Percentiles rank a stretch among this genome's conserved stretches.
Evolutionary conservation across 192 early-diverging fungal species (phyloP).

Genomic region (Entophlyctis luteolus): DNA sequence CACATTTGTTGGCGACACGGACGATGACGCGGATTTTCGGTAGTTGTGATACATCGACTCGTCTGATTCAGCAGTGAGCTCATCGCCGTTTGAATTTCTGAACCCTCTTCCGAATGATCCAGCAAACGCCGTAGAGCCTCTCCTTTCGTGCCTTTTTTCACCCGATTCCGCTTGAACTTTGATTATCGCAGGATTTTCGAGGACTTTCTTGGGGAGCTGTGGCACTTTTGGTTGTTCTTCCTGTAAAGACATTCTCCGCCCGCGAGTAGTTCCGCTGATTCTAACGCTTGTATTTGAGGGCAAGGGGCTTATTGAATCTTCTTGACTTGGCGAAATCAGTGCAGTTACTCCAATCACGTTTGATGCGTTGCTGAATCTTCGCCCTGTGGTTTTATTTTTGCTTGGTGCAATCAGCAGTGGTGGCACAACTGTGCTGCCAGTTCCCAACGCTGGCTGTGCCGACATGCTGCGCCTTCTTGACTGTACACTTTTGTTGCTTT

Average conservation of each 20-base stretch:
- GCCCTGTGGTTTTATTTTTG: background rate
- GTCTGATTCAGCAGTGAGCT: background rate
- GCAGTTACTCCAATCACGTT: slow-evolving; percentile 1
- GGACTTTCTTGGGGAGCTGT: slow-evolving; percentile 9
- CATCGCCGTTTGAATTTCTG: background rate
- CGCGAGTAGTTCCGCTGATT: background rate
- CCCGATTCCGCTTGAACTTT: background rate
- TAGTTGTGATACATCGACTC: background rate
- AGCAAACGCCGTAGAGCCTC: background rate
- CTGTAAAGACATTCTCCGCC: slow-evolving; percentile 12
- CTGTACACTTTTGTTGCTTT: slow-evolving; percentile 30
- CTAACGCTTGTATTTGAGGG: background rate
- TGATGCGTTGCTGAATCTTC: slow-evolving; percentile 16
- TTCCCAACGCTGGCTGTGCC: background rate
- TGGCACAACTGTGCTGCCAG: background rate
- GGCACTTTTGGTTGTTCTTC: slow-evolving; percentile 5
- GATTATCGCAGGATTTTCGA: background rate
- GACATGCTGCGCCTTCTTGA: slow-evolving; percentile 32
- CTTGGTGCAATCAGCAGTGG: background rate
- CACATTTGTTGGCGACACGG: background rate
- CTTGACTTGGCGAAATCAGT: background rate
- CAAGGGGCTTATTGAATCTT: background rate
- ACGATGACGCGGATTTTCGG: slow-evolving; percentile 4
- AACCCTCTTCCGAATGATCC: background rate
- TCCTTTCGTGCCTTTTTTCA: background rate